Conservation (phyloP, 345 rosid genomes). For the Syzygium oleosum region DNA sequence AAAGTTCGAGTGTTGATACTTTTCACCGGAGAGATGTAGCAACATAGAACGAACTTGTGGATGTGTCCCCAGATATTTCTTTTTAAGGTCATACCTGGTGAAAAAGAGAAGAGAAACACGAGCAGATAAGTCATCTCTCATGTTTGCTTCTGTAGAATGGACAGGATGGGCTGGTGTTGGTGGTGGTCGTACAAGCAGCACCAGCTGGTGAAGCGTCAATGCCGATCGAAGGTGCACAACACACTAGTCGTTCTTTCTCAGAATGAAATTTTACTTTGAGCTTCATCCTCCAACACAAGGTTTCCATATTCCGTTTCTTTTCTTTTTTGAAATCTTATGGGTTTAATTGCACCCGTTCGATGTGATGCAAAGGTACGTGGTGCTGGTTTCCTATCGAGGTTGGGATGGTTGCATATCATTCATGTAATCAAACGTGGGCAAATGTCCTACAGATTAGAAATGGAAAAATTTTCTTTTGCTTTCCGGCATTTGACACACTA, state of each 20-base stretch:
- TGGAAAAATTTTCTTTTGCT: neutral
- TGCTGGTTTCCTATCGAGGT: neutral
- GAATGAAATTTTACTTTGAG: neutral
- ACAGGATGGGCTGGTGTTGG: neutral
- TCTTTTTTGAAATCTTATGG: neutral
- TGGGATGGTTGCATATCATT: neutral
- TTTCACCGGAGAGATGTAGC: neutral
- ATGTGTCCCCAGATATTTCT: neutral
- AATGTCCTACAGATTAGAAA: neutral
- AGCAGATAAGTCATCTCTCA: neutral
- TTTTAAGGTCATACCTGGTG: neutral
- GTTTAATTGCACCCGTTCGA: neutral
- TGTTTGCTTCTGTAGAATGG: neutral
- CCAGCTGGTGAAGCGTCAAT: neutral
- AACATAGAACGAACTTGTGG: neutral
- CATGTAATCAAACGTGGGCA: neutral
- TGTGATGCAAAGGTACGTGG: neutral
- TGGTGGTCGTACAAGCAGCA: neutral
- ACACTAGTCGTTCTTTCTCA: neutral
- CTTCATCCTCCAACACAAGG: neutral
- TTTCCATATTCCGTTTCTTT: neutral
- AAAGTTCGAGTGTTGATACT: conserved; percentile 1
- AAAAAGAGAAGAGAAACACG: neutral
- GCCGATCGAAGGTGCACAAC: neutral
- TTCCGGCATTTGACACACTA: neutral